phyloP scores from a whole-genome alignment of 305 asterid species.

The Fraxinus nigra region DNA sequence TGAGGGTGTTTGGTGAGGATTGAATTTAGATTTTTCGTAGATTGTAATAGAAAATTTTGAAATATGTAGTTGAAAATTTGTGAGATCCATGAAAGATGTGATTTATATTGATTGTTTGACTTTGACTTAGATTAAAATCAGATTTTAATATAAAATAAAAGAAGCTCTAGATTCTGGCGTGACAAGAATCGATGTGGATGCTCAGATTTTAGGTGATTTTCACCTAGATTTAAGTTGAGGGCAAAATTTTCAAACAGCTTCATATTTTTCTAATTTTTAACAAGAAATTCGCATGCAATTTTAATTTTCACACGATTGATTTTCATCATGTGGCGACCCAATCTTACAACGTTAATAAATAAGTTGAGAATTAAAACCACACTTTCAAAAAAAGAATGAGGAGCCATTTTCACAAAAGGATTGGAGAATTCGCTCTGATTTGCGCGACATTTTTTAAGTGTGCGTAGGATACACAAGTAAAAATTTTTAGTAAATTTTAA shows the following conservation, averaged over 20 bases:
- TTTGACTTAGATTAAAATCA: no score
- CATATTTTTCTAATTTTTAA: neutral
- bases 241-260: neutral
- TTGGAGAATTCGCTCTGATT: neutral
- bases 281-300: neutral
- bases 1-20: no score
- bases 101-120: no score
- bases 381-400: neutral
- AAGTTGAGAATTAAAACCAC: neutral
- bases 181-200: neutral
- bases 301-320: neutral
- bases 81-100: no score
- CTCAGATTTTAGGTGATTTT: neutral
- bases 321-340: neutral
- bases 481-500: neutral
- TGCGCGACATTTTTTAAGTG: neutral
- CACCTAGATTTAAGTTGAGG: neutral
- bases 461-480: neutral
- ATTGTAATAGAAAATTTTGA: no score
- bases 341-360: neutral
- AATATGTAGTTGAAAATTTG: no score
- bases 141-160: no score
- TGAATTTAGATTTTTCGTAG: no score
- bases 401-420: neutral
- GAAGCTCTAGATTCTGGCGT: neutral